These are phyloP conservation scores for Cutaneotrichosporon sp. DNA, from an alignment of 1,284 basidiomycete genomes.

Conservation along the genomic window DNA sequence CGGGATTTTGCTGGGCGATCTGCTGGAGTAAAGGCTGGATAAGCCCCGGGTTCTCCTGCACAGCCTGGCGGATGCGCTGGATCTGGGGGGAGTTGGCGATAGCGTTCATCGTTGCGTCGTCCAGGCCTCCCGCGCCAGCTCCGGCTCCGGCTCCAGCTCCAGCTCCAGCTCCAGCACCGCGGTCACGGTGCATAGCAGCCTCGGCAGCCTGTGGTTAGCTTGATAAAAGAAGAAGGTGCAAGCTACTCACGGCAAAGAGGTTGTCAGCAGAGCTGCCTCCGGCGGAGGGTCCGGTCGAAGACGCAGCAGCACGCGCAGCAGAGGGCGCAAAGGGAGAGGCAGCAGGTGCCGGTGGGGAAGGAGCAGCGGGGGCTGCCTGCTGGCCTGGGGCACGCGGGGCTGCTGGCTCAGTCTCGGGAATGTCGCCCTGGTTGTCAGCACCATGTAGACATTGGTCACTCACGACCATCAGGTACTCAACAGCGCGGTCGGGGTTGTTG, in stretches of 20 bases:
- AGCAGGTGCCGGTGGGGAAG: conserved; percentile 51
- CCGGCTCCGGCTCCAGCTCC: conserved; percentile 30
- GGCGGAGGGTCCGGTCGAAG: conserved; percentile 48
- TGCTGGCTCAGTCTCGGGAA: conserved; percentile 38
- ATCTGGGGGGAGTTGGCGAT: conserved; percentile 66
- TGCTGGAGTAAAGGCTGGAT: conserved; percentile 81
- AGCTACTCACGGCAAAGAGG: conserved; percentile 52
- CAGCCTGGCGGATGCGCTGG: conserved; percentile 66
- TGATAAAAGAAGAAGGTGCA: background rate
- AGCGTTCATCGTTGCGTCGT: conserved; percentile 22
- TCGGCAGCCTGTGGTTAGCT: conserved; percentile 42
- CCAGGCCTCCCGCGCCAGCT: conserved; percentile 33
- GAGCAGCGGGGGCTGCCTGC: conserved; percentile 44
- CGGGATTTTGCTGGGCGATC: conserved; percentile 70
- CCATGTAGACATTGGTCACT: conserved; percentile 40
- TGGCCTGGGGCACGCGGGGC: conserved; percentile 31
- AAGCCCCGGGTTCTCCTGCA: conserved; percentile 71
- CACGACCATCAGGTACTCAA: conserved; percentile 94
- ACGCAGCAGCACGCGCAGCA: conserved; percentile 44
- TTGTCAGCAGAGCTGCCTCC: conserved; percentile 54
- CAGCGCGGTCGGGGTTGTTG: conserved; percentile 97
- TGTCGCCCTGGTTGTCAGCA: conserved; percentile 38
- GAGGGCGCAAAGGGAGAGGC: conserved; percentile 47
- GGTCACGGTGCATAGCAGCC: conserved; percentile 53
- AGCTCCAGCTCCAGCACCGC: conserved; percentile 47